These are phyloP conservation scores for Leccinum pseudoinsigne DNA, from an alignment of 1,284 basidiomycete genomes.

Conservation along the genomic window DNA sequence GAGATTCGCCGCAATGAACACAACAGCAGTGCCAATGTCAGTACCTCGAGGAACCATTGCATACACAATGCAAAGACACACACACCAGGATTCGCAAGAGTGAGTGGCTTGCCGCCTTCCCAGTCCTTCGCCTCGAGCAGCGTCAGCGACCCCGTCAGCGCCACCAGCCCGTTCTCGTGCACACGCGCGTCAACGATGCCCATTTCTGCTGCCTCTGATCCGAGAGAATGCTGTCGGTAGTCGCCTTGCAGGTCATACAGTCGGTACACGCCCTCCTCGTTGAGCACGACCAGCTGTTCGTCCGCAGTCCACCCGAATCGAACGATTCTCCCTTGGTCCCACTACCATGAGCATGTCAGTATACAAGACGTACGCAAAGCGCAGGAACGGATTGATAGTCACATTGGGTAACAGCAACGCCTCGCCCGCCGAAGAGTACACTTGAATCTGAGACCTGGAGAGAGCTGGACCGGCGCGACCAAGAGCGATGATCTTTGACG, in stretches of 20 bases:
- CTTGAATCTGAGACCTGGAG: constrained; percentile 75
- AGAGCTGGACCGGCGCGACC: constrained; percentile 60
- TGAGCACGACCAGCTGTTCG: constrained; percentile 82
- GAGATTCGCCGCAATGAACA: background rate
- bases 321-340: constrained; percentile 82
- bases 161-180: constrained; percentile 86
- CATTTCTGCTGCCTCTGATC: constrained; percentile 81
- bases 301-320: constrained; percentile 83
- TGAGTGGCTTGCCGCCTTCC: constrained; percentile 70
- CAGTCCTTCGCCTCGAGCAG: constrained; percentile 87
- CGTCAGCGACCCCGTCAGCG: constrained; percentile 74
- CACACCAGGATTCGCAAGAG: constrained; percentile 65
- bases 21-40: background rate
- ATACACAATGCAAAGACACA: constrained; percentile 1
- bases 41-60: constrained; percentile 11
- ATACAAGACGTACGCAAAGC: background rate
- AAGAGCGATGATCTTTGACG: constrained; percentile 76
- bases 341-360: constrained; percentile 44
- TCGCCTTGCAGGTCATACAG: constrained; percentile 87
- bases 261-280: constrained; percentile 91
- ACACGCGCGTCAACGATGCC: constrained; percentile 87
- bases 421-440: constrained; percentile 76
- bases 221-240: constrained; percentile 85
- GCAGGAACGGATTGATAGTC: constrained; percentile 29
- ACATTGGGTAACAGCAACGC: constrained; percentile 67